Evolutionary conservation across 148 eudicot species (phyloP).

Genomic region (Chenopodium suecicum): DNA sequence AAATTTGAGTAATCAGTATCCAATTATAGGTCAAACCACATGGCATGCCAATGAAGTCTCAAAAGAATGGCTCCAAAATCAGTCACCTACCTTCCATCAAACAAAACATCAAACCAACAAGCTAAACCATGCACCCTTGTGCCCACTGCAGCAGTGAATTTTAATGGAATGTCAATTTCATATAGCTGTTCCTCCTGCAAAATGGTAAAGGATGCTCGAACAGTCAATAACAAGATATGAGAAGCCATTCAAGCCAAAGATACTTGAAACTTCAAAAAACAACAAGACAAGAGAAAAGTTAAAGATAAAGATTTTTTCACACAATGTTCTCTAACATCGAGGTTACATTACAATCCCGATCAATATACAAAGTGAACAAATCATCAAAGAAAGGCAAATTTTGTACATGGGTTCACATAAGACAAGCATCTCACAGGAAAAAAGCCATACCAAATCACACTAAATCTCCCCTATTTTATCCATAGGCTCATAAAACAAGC

Average conservation of each 20-base stretch:
- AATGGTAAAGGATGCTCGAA: not conserved
- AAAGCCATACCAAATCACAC: no score
- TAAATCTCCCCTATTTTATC: no score
- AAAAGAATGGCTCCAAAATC: not conserved
- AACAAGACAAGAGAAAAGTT: not conserved
- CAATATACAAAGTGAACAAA: no score
- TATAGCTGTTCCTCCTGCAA: constrained; percentile 92
- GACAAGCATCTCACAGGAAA: no score
- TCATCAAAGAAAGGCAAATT: no score
- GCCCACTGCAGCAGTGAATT: constrained; percentile 73
- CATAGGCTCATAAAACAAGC: no score
- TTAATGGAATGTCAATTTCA: constrained; percentile 87
- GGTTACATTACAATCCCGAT: no score
- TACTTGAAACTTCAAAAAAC: not conserved
- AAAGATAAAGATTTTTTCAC: no score
- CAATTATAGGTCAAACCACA: constrained; percentile 5
- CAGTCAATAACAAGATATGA: not conserved
- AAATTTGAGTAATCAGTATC: not conserved
- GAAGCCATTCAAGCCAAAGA: not conserved
- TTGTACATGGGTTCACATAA: no score
- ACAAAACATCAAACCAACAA: constrained; percentile 98
- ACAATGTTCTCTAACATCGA: no score
- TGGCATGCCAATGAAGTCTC: not conserved
- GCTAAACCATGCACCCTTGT: constrained; percentile 93
- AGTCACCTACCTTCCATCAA: constrained; percentile 78